These are phyloP conservation scores for Eimeria praecox DNA, from an alignment of 169 alveolate genomes.

Conservation along the genomic window DNA sequence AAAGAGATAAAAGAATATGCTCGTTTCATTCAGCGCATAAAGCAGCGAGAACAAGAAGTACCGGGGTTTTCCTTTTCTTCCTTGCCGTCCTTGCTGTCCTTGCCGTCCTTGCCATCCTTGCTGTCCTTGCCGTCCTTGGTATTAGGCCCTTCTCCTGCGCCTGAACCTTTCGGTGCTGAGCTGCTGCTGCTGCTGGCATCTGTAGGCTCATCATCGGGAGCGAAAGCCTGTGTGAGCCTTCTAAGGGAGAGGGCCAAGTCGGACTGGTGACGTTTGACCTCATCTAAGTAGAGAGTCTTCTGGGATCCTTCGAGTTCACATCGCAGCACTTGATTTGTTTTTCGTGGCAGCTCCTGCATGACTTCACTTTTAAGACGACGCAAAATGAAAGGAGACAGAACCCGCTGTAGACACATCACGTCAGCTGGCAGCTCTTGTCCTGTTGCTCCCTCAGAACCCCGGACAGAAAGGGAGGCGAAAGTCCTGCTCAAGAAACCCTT, in stretches of 20 bases:
- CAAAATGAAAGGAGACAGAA: slow-evolving; percentile 94
- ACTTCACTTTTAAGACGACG: slow-evolving; percentile 92
- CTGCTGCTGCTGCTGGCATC: slow-evolving; percentile 8
- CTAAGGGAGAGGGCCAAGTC: slow-evolving; percentile 6
- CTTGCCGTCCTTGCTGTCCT: neutral
- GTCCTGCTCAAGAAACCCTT: neutral
- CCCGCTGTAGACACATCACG: slow-evolving; percentile 87
- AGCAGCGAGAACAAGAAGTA: neutral
- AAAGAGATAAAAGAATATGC: no score
- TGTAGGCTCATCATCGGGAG: neutral
- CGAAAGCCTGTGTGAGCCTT: slow-evolving; percentile 10
- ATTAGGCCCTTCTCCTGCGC: neutral
- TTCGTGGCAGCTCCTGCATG: slow-evolving; percentile 91
- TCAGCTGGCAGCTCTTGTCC: slow-evolving; percentile 79
- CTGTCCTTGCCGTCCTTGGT: slow-evolving; percentile 18
- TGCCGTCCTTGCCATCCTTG: neutral
- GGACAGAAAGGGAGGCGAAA: neutral
- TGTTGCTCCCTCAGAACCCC: slow-evolving; percentile 14
- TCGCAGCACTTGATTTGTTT: slow-evolving; percentile 82
- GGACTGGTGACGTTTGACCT: slow-evolving; percentile 55
- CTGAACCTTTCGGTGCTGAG: slow-evolving; percentile 28
- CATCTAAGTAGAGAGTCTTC: slow-evolving; percentile 70
- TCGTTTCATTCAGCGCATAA: no score
- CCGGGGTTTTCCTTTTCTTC: neutral
- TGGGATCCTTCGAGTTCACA: slow-evolving; percentile 80